Evolutionary conservation across 1,139 yeast genomes (phyloP).

Genomic region (Suhomyces taliae): DNA sequence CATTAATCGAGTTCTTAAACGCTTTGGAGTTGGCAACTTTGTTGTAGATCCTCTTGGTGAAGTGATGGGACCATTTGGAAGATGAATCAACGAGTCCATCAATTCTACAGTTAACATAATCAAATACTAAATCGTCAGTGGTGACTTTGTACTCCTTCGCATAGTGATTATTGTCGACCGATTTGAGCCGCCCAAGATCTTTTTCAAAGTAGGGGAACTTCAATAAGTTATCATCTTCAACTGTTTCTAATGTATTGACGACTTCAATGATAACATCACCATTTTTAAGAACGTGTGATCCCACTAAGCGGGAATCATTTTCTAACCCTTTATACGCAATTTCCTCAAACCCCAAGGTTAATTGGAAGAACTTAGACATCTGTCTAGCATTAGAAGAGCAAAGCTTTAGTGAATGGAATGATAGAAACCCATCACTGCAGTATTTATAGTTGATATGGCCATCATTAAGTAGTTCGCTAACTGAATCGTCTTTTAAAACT

Average conservation of each 20-base stretch:
- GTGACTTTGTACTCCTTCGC: slow-evolving; percentile 17
- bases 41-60: slow-evolving; percentile 15
- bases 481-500: slow-evolving; percentile 18
- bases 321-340: slow-evolving; percentile 68
- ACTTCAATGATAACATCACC: slow-evolving; percentile 57
- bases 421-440: slow-evolving; percentile 32
- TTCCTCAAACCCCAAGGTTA: slow-evolving; percentile 61
- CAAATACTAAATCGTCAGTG: slow-evolving; percentile 20
- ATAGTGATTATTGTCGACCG: slow-evolving; percentile 3
- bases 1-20: slow-evolving; percentile 13
- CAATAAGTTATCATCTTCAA: slow-evolving; percentile 18
- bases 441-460: slow-evolving; percentile 24
- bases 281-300: slow-evolving; percentile 62
- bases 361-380: slow-evolving; percentile 54
- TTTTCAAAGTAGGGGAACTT: slow-evolving; percentile 17
- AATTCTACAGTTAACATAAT: slow-evolving; percentile 18
- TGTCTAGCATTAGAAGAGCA: slow-evolving; percentile 70
- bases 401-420: slow-evolving; percentile 33
- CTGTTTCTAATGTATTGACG: slow-evolving; percentile 28
- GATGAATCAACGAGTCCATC: slow-evolving; percentile 12
- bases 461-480: slow-evolving; percentile 25
- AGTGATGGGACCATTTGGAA: not conserved
- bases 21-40: slow-evolving; percentile 17
- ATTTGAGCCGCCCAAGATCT: slow-evolving; percentile 8
- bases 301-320: slow-evolving; percentile 57